Conservation (phyloP, 805 yeast genomes). For the Hyphopichia homilentoma region DNA sequence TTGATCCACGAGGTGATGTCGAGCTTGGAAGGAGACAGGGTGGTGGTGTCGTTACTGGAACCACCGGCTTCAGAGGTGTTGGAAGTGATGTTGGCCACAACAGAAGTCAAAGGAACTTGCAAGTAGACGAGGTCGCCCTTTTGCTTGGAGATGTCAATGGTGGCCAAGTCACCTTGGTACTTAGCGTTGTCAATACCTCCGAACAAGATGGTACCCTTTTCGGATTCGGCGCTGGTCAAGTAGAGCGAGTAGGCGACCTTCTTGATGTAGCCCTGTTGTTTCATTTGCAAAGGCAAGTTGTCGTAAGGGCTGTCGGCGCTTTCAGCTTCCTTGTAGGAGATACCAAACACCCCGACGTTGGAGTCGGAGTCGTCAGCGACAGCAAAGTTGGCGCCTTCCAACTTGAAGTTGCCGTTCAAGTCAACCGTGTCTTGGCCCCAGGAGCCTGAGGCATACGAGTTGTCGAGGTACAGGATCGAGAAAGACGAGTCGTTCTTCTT, state of each 20-base stretch:
- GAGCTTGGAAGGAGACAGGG: conserved; percentile 3
- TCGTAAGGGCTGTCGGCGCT: conserved; percentile 20
- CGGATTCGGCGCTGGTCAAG: conserved; percentile 19
- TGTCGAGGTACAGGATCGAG: conserved; percentile 45
- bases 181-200: conserved; percentile 27
- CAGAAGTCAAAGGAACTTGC: conserved; percentile 15
- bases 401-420: conserved; percentile 5
- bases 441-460: conserved; percentile 34
- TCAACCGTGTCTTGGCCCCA: conserved; percentile 3
- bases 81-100: conserved; percentile 9
- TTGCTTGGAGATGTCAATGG: conserved; percentile 15
- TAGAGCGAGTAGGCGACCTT: conserved; percentile 37
- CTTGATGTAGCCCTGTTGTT: conserved; percentile 29
- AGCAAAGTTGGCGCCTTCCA: conserved; percentile 9
- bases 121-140: conserved; percentile 12
- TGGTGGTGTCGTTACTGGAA: conserved; percentile 6
- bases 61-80: conserved; percentile 4
- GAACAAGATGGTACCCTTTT: conserved; percentile 23
- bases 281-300: conserved; percentile 33
- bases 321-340: conserved; percentile 13
- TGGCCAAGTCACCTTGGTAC: conserved; percentile 16
- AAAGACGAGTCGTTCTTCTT: conserved; percentile 26
- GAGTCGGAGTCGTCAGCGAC: conserved; percentile 13
- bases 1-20: background rate
- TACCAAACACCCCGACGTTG: conserved; percentile 18